A percentile compares a stretch with the other conserved stretches of the same genome.
Conservation (phyloP, 179 eudicot genomes). For the Silene vulgaris region DNA sequence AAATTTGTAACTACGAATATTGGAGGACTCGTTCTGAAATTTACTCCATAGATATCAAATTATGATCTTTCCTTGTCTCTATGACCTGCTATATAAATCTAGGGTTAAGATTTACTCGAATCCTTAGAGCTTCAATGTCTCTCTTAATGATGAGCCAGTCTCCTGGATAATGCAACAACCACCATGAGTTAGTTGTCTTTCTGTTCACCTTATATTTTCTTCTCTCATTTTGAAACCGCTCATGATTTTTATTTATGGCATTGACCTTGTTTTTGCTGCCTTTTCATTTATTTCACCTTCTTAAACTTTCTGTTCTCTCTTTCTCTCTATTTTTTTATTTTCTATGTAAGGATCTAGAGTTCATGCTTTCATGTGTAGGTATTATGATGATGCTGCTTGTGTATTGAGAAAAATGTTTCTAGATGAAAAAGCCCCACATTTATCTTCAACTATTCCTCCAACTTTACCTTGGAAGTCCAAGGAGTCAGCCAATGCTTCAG, state of each 20-base stretch:
- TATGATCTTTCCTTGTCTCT: not conserved
- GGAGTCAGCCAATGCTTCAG: conserved; percentile 68
- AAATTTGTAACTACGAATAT: not conserved
- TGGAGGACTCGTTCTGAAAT: not conserved
- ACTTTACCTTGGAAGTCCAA: conserved; percentile 84
- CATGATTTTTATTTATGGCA: not conserved
- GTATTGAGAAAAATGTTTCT: conserved; percentile 88
- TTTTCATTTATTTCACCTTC: not conserved
- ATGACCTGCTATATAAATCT: not conserved
- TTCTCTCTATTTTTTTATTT: not conserved
- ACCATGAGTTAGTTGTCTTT: conserved; percentile 5
- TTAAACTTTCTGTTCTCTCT: not conserved
- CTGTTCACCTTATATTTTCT: not conserved
- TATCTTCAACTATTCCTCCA: conserved; percentile 93
- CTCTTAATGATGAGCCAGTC: not conserved
- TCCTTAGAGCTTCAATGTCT: not conserved
- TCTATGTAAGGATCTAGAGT: conserved; percentile 32
- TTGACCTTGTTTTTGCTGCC: not conserved
- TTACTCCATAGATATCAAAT: not conserved
- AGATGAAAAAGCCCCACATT: conserved; percentile 98
- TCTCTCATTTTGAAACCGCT: not conserved
- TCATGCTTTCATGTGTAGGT: conserved; percentile 44
- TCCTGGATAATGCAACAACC: not conserved
- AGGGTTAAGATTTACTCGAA: not conserved
- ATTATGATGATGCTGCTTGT: conserved; percentile 99